Conservation (phyloP, 2,329 filamentous ascomycete genomes). For the Rhytidhysteron rufulum region DNA sequence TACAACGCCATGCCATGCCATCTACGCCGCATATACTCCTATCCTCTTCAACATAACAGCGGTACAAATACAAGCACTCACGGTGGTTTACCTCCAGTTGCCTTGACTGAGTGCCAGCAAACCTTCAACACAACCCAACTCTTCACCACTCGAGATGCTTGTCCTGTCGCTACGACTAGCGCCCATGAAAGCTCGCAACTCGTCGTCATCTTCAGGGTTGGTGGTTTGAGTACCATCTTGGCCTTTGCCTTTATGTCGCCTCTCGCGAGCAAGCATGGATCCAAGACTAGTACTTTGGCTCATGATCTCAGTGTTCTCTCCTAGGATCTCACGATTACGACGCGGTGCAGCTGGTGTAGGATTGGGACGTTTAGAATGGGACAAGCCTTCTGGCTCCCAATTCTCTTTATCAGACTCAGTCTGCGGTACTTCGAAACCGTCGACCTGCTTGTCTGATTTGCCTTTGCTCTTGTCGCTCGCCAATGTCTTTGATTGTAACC, state of each 20-base stretch:
- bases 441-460: conserved; percentile 31
- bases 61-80: background rate
- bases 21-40: background rate
- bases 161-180: conserved; percentile 59
- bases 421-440: conserved; percentile 50
- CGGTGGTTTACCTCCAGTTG: conserved; percentile 62
- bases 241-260: conserved; percentile 21
- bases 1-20: too few relatives aligned
- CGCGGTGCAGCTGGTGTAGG: conserved; percentile 20
- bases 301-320: conserved; percentile 43
- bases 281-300: conserved; percentile 36
- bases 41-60: background rate
- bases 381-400: conserved; percentile 55
- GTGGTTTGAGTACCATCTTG: conserved; percentile 24
- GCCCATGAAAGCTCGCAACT: conserved; percentile 72
- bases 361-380: conserved; percentile 21
- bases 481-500: conserved; percentile 23
- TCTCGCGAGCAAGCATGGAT: conserved; percentile 30
- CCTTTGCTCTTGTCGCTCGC: conserved; percentile 11
- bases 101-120: conserved; percentile 84
- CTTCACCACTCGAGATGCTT: conserved; percentile 47
- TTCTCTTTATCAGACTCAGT: conserved; percentile 95
- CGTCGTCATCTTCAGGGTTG: conserved; percentile 52
- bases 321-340: conserved; percentile 40
- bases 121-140: conserved; percentile 87